A percentile compares a stretch with the other conserved stretches of the same genome.
Conservation (phyloP, 108 stramenopile species). For the Cyclotella sp. region DNA sequence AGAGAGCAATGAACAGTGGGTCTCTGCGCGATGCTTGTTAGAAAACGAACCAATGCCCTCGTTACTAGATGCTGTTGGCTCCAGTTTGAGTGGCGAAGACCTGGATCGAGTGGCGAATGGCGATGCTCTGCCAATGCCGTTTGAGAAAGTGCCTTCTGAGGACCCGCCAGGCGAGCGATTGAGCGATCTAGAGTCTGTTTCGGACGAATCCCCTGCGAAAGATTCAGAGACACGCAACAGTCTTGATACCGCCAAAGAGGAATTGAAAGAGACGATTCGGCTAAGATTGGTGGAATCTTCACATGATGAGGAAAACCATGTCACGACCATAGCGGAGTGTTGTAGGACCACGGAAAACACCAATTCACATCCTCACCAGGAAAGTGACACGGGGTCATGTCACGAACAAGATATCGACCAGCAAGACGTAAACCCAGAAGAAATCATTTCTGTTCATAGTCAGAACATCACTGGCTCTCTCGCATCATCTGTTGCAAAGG, state of each 20-base stretch:
- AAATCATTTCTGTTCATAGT: not conserved
- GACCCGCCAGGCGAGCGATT: not conserved
- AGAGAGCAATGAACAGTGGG: not conserved
- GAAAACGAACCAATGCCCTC: constrained; percentile 3
- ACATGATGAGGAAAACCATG: not conserved
- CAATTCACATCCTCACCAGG: not conserved
- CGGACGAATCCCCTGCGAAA: not conserved
- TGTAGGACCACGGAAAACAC: not conserved
- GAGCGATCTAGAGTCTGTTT: not conserved
- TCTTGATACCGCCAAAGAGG: not conserved
- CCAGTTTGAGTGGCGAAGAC: not conserved
- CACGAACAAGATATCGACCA: not conserved
- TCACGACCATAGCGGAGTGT: not conserved
- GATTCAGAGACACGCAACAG: not conserved
- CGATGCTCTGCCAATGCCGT: too few relatives aligned
- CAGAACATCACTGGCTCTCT: not conserved
- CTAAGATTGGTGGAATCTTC: not conserved
- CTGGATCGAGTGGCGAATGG: not conserved
- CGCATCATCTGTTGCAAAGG: not conserved
- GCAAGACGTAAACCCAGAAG: not conserved
- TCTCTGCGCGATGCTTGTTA: not conserved
- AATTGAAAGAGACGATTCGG: not conserved
- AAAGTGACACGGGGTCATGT: not conserved
- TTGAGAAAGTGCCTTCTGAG: not conserved
- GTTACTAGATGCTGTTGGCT: not conserved